Conservation (phyloP, 495 filamentous ascomycete species). For the Clohesyomyces aquaticus region DNA sequence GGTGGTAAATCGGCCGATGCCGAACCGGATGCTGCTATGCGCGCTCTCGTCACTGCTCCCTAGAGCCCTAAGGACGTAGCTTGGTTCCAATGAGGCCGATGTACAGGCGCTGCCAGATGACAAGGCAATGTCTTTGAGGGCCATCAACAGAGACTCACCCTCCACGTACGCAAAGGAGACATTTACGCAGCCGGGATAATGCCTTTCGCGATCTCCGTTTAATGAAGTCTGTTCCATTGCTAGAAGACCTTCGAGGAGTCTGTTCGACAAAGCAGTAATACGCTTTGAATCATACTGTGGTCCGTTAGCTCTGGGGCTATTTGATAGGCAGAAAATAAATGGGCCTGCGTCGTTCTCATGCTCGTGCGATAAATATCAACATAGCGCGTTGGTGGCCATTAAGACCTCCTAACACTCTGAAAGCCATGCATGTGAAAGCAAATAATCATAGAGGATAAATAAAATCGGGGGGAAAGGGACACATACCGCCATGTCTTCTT, state of each 20-base stretch:
- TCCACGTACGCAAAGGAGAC: slow-evolving; percentile 98
- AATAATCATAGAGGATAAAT: slow-evolving; percentile 58
- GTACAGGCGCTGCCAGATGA: slow-evolving; percentile 98
- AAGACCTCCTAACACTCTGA: slow-evolving; percentile 52
- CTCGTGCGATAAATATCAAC: slow-evolving; percentile 59
- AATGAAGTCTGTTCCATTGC: slow-evolving; percentile 88
- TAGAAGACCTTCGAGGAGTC: slow-evolving; percentile 77
- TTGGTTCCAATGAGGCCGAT: slow-evolving; percentile 92
- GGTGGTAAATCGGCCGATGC: slow-evolving; percentile 95
- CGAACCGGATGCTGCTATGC: slow-evolving; percentile 96
- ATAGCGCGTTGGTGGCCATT: slow-evolving; percentile 50
- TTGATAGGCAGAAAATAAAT: slow-evolving; percentile 8
- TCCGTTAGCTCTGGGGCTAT: slow-evolving; percentile 43
- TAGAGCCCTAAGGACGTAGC: slow-evolving; percentile 90
- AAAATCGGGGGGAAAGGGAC: slow-evolving; percentile 24
- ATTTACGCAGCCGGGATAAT: slow-evolving; percentile 97
- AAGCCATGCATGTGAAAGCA: slow-evolving; percentile 70
- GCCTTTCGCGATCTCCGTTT: slow-evolving; percentile 80
- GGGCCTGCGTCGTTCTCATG: slow-evolving; percentile 49
- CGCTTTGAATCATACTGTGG: slow-evolving; percentile 86
- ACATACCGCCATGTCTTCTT: slow-evolving; percentile 86
- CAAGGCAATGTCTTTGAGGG: slow-evolving; percentile 94
- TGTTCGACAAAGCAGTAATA: slow-evolving; percentile 78
- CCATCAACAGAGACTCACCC: slow-evolving; percentile 97
- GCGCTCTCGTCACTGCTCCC: slow-evolving; percentile 96